A percentile compares a stretch with the other conserved stretches of the same genome.
phyloP scores from a whole-genome alignment of 371 early-diverging fungal species.

The Mortierella sp. region DNA sequence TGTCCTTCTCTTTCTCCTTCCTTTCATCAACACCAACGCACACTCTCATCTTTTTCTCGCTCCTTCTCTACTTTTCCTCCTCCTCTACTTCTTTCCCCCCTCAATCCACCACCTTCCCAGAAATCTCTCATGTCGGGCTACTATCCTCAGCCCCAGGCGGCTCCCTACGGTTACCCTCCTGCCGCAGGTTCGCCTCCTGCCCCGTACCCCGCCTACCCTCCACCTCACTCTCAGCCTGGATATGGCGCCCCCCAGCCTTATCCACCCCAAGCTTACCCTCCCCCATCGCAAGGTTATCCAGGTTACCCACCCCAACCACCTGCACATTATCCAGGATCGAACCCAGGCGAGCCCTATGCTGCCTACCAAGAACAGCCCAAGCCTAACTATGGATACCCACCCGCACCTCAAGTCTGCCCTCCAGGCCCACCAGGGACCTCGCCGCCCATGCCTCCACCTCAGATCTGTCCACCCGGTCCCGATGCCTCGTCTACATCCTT shows the following conservation, averaged over 20 bases:
- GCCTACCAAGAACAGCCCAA: conserved; percentile 17
- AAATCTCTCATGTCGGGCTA: conserved; percentile 32
- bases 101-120: neutral
- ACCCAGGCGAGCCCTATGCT: conserved; percentile 16
- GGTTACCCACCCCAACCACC: conserved; percentile 9
- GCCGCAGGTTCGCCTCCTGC: too few species aligned
- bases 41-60: neutral
- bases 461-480: neutral
- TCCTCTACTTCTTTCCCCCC: neutral
- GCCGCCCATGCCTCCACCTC: too few species aligned
- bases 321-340: conserved; percentile 1
- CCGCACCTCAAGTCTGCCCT: conserved; percentile 4
- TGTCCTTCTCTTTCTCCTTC: neutral
- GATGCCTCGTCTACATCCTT: too few species aligned
- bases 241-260: conserved; percentile 25
- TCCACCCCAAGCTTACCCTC: neutral
- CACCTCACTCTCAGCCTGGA: neutral
- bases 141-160: conserved; percentile 21
- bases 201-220: too few species aligned
- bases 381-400: neutral
- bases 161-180: too few species aligned
- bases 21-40: neutral
- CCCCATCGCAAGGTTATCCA: conserved; percentile 8
- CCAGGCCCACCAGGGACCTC: neutral
- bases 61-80: neutral